Percentiles rank a stretch among this genome's conserved stretches.
These are phyloP conservation scores for Capsicum rhomboideum DNA, from an alignment of 257 asterid species.

Conservation along the genomic window DNA sequence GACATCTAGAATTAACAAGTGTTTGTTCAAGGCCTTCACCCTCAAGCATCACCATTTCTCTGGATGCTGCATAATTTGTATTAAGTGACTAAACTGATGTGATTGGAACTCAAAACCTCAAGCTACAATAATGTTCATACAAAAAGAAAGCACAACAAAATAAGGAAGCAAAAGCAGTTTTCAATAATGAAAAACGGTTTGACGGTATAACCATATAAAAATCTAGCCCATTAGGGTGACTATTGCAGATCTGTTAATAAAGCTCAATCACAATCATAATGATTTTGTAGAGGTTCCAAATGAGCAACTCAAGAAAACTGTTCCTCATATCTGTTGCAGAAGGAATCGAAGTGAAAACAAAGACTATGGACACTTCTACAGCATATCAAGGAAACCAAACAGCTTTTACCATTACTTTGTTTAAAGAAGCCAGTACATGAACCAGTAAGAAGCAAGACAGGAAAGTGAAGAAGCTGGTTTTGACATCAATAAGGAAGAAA, in stretches of 20 bases:
- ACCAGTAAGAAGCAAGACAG: not conserved
- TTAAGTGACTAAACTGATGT: not conserved
- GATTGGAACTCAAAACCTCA: not conserved
- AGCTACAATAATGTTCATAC: not conserved
- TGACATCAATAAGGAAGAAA: not conserved
- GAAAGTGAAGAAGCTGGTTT: not conserved
- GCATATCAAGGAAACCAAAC: not conserved
- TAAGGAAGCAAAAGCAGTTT: not conserved
- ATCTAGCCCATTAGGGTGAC: not conserved
- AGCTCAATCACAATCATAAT: not conserved
- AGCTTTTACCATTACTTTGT: not conserved
- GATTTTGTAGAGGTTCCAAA: not conserved
- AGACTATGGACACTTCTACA: not conserved
- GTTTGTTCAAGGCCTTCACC: constrained; percentile 51
- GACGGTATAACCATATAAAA: not conserved
- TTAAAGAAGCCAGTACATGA: not conserved
- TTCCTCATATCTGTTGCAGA: not conserved
- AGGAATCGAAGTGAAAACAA: not conserved
- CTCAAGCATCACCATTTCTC: constrained; percentile 26
- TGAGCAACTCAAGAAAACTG: not conserved
- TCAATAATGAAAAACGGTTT: not conserved
- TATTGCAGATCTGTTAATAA: not conserved
- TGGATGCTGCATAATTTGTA: constrained; percentile 35
- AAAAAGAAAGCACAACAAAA: not conserved
- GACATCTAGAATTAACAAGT: constrained; percentile 74